A percentile compares a stretch with the other conserved stretches of the same genome.
These are phyloP conservation scores for Microcyclospora tardicrescens DNA, from an alignment of 2,329 filamentous ascomycete species.

Conservation along the genomic window DNA sequence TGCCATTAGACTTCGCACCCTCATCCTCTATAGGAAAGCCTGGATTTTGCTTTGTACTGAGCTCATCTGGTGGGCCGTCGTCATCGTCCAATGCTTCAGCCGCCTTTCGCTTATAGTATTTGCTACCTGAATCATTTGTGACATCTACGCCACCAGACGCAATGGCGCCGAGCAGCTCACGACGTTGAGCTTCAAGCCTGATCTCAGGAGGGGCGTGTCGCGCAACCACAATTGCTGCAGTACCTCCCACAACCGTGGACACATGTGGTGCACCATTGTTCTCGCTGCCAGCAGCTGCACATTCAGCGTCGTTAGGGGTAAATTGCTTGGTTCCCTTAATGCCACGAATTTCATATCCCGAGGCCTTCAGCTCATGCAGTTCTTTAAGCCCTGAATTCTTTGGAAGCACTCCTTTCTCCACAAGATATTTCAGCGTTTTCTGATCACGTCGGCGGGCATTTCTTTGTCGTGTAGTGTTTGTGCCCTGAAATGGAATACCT, in stretches of 20 bases:
- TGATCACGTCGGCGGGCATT: slow-evolving; percentile 42
- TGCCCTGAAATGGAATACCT: slow-evolving; percentile 34
- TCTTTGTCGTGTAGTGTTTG: slow-evolving; percentile 37
- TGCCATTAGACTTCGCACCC: not conserved
- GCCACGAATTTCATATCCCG: slow-evolving; percentile 18
- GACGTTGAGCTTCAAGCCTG: slow-evolving; percentile 20
- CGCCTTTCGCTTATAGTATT: not conserved
- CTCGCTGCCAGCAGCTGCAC: not conserved
- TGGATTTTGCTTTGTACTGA: slow-evolving; percentile 4
- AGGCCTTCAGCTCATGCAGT: slow-evolving; percentile 21
- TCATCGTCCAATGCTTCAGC: slow-evolving; percentile 3
- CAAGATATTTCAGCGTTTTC: slow-evolving; percentile 39
- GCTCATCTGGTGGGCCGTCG: slow-evolving; percentile 13
- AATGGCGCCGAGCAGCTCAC: slow-evolving; percentile 40
- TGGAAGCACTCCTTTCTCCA: slow-evolving; percentile 40
- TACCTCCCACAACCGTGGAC: not conserved
- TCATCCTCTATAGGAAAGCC: not conserved
- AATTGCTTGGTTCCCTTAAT: not conserved
- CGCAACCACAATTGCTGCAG: not conserved
- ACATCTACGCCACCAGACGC: slow-evolving; percentile 41
- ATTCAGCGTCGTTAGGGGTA: not conserved
- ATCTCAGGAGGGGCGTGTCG: not conserved
- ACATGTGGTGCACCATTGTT: too few relatives aligned
- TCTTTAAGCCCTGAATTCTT: slow-evolving; percentile 38
- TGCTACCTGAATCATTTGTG: not conserved